A percentile compares a stretch with the other conserved stretches of the same genome.
phyloP scores from a whole-genome alignment of 345 rosid species.

The Camelina laxa region DNA sequence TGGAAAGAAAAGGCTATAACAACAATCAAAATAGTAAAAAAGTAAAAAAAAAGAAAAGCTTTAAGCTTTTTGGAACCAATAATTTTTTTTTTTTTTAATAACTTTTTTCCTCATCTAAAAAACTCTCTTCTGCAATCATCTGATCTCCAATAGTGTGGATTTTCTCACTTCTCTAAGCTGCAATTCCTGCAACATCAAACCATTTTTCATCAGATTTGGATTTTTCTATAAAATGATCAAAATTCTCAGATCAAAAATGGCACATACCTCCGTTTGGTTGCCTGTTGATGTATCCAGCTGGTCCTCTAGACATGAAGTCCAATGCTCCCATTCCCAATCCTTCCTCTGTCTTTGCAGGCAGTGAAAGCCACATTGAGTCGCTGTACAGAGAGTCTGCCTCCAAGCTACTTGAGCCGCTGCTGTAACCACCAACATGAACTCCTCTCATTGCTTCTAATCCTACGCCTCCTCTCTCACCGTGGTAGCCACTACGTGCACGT shows the following conservation, averaged over 20 bases:
- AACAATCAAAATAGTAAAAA: conserved; percentile 43
- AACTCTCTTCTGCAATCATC: conserved; percentile 41
- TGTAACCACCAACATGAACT: conserved; percentile 38
- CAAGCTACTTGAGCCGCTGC: conserved; percentile 40
- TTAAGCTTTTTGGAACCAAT: conserved; percentile 25
- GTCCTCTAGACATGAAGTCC: conserved; percentile 49
- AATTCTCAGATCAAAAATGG: background rate
- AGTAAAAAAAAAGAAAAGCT: conserved; percentile 24
- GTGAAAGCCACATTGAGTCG: conserved; percentile 41
- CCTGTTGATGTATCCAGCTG: conserved; percentile 43
- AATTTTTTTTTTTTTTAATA: background rate
- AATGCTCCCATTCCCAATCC: conserved; percentile 45
- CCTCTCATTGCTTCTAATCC: conserved; percentile 46
- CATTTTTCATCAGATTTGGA: conserved; percentile 24
- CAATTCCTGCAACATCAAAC: conserved; percentile 39
- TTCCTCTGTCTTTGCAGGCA: conserved; percentile 42
- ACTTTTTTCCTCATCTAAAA: conserved; percentile 43
- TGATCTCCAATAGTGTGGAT: conserved; percentile 39
- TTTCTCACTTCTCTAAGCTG: conserved; percentile 46
- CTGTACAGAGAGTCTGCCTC: conserved; percentile 43
- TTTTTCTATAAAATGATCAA: background rate
- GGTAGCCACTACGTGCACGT: conserved; percentile 39
- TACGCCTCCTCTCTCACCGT: conserved; percentile 41
- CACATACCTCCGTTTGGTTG: conserved; percentile 46
- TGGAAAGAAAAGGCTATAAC: conserved; percentile 40